Evolutionary conservation across 1,284 basidiomycete genomes (phyloP).

Genomic region (Microbotryomycetes sp.): DNA sequence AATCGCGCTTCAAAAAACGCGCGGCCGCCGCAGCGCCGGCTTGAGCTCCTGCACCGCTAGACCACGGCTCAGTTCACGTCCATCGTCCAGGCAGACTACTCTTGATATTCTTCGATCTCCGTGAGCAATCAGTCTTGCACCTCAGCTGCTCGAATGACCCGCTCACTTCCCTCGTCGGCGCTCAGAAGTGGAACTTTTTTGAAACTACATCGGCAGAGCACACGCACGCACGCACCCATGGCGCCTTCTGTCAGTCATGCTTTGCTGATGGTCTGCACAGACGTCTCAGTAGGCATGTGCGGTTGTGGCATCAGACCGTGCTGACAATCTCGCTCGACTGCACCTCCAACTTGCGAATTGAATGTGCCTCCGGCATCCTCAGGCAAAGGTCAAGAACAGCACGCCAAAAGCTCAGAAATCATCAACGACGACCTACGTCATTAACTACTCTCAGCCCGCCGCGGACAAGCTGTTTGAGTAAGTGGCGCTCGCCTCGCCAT

Average conservation of each 20-base stretch:
- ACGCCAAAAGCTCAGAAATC: slow-evolving; percentile 6
- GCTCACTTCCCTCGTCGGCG: no score
- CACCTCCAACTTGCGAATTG: neutral
- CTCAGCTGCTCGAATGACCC: no score
- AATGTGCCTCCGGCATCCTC: neutral
- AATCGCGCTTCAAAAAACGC: neutral
- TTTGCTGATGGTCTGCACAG: neutral
- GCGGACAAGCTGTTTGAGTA: slow-evolving; percentile 41
- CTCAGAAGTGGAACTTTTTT: no score
- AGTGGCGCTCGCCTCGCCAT: no score
- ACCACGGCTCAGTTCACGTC: no score
- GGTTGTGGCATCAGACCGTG: neutral
- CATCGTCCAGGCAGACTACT: no score
- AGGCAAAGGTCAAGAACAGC: neutral
- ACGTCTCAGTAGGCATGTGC: neutral
- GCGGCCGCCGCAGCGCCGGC: no score
- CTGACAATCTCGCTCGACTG: neutral
- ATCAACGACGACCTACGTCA: slow-evolving; percentile 38
- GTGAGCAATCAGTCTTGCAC: no score
- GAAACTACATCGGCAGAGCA: no score
- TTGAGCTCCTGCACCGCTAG: no score
- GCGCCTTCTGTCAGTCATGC: neutral
- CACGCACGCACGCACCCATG: no score
- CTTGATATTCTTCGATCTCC: no score
- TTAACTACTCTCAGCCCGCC: slow-evolving; percentile 45